phyloP scores from a whole-genome alignment of 2,329 filamentous ascomycete genomes.

The Lecanicillium sp. region DNA sequence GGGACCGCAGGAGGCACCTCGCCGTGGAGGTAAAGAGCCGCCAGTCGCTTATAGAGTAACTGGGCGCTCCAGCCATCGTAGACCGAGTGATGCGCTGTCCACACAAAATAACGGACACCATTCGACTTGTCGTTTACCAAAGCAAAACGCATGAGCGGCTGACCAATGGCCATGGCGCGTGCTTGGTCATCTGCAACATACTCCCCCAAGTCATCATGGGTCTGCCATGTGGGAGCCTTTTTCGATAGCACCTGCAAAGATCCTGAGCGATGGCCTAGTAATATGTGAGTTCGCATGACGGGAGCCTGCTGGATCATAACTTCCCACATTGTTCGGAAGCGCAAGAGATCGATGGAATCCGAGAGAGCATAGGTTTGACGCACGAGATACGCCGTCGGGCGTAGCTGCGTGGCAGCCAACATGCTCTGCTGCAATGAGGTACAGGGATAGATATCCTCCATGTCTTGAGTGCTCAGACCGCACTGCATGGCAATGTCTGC shows the following conservation, averaged over 20 bases:
- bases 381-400: slow-evolving; percentile 11
- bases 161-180: slow-evolving; percentile 4
- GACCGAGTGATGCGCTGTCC: slow-evolving; percentile 16
- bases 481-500: slow-evolving; percentile 1
- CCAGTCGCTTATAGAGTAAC: slow-evolving; percentile 5
- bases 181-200: slow-evolving; percentile 8
- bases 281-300: slow-evolving; percentile 12
- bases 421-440: slow-evolving; percentile 14
- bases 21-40: slow-evolving; percentile 4
- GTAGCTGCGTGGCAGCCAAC: slow-evolving; percentile 11
- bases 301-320: background rate
- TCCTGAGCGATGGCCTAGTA: slow-evolving; percentile 3
- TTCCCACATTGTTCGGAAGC: slow-evolving; percentile 7
- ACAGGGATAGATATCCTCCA: slow-evolving; percentile 14
- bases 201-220: slow-evolving; percentile 5
- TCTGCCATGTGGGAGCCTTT: slow-evolving; percentile 4
- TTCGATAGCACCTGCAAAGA: slow-evolving; percentile 9
- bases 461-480: background rate
- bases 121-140: background rate
- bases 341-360: background rate
- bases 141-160: slow-evolving; percentile 5
- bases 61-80: slow-evolving; percentile 18
- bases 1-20: slow-evolving; percentile 5
- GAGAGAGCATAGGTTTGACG: slow-evolving; percentile 8
- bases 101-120: slow-evolving; percentile 12